phyloP scores from a whole-genome alignment of 2,329 filamentous ascomycete genomes.

The Madurella fahalii region DNA sequence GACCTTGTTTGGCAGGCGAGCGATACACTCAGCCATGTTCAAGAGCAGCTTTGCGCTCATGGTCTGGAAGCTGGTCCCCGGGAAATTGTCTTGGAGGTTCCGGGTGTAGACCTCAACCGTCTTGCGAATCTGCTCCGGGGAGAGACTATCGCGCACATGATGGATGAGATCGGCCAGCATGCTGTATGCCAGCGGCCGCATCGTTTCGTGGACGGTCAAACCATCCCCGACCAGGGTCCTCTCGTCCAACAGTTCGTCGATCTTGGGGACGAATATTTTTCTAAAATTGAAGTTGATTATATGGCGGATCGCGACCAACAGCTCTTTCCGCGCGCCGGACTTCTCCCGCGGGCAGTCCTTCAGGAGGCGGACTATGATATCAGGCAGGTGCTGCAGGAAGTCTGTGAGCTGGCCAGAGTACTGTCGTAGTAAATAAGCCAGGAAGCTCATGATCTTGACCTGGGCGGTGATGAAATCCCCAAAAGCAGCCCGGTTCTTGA shows the following conservation, averaged over 20 bases:
- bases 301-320: slow-evolving; percentile 92
- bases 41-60: slow-evolving; percentile 97
- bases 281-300: slow-evolving; percentile 99
- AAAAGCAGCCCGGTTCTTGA: slow-evolving; percentile 90
- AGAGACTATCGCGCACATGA: slow-evolving; percentile 86
- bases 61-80: slow-evolving; percentile 96
- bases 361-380: slow-evolving; percentile 83
- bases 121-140: slow-evolving; percentile 85
- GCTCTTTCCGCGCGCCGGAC: slow-evolving; percentile 86
- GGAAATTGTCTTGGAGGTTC: slow-evolving; percentile 92
- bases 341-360: slow-evolving; percentile 95
- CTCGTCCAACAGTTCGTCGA: slow-evolving; percentile 92
- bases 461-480: slow-evolving; percentile 97
- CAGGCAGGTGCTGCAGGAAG: slow-evolving; percentile 79
- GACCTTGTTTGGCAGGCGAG: slow-evolving; percentile 85
- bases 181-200: slow-evolving; percentile 92
- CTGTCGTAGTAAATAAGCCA: slow-evolving; percentile 86
- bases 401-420: slow-evolving; percentile 84
- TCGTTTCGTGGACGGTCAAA: slow-evolving; percentile 92
- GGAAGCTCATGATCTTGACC: slow-evolving; percentile 98
- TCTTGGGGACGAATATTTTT: slow-evolving; percentile 89
- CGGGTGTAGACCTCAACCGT: slow-evolving; percentile 97
- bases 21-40: slow-evolving; percentile 98
- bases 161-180: slow-evolving; percentile 98
- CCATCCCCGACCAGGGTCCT: slow-evolving; percentile 92